Evolutionary conservation across 495 filamentous ascomycete genomes (phyloP), one percentile per base, ranked within the genome.

Genomic region (Lichenothelia convexa): DNA sequence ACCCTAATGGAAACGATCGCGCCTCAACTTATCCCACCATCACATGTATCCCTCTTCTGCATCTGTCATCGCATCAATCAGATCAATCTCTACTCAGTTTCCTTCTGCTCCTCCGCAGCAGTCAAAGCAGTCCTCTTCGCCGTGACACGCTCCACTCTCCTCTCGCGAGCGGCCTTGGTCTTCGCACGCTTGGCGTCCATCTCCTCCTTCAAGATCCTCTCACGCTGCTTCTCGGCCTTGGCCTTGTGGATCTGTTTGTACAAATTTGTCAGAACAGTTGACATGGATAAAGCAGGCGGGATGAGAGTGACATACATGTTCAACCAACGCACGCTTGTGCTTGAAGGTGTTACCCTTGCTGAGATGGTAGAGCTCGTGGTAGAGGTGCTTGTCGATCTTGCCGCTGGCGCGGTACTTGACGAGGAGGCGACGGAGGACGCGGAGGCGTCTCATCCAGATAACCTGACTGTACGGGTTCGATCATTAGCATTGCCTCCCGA

Each of bases 321-420:
- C 89, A 59, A 99, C 83, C 50, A 99, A 76, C 46, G 82, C 89
- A 57, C 89, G 79, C 83, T 93, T 99, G 78, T 99, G 89, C 84
- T 99, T 99, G 79, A 99, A 99, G 60, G 89, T 87, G 76, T 99
- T 99, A 92, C 89, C 89, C 85, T 99, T 99, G 77, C 78, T 80
- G 53, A 92, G 67, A 63, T 93, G 86, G 72, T 99, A 99, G 46
- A 99, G 84, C 70, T 93, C 82, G 73, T 99, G 89, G 75, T 99
- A 99, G 36, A 99, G 85, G 71, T 99, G 91, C 75, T 99, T 99
- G 71, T 99, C 89, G 64, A 99, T 99, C 80, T 99, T 99, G 64
- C 89, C 89, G 56, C 77, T 75, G 60, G 85, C 87, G 66, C 89
- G 89, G 72, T 99, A 99, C 69, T 94, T 93, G 70, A 93, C 87